Evolutionary conservation across 2,329 filamentous ascomycete species (phyloP).

Genomic region (Sarocladium kiliense): DNA sequence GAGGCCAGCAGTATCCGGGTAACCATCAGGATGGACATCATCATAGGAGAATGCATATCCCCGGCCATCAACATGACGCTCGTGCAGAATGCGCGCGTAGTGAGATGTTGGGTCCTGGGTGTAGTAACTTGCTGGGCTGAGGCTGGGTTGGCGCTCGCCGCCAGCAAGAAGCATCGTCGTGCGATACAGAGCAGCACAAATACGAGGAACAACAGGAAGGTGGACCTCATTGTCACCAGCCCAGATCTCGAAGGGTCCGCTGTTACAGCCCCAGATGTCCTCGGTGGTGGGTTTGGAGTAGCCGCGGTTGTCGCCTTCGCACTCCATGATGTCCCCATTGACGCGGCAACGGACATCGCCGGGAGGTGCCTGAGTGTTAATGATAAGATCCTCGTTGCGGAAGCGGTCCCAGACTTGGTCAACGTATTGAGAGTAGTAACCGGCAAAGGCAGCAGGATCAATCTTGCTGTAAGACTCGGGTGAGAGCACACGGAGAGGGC

Average conservation of each 20-base stretch:
- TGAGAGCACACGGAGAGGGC: conserved; percentile 37
- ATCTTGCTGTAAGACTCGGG: conserved; percentile 35
- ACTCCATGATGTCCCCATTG: conserved; percentile 28
- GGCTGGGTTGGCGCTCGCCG: conserved; percentile 40
- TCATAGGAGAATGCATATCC: conserved; percentile 67
- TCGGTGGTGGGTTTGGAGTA: conserved; percentile 36
- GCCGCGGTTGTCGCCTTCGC: conserved; percentile 34
- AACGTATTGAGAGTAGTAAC: conserved; percentile 41
- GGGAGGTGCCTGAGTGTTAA: conserved; percentile 35
- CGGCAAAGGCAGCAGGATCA: conserved; percentile 27
- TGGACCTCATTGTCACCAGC: conserved; percentile 33
- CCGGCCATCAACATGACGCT: conserved; percentile 50
- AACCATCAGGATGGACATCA: conserved; percentile 56
- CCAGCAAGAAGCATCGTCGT: conserved; percentile 39
- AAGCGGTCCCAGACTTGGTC: conserved; percentile 42
- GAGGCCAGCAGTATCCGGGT: conserved; percentile 42
- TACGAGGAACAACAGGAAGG: conserved; percentile 37
- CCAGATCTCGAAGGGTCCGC: conserved; percentile 37
- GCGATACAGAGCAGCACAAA: conserved; percentile 48
- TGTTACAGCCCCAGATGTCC: conserved; percentile 49
- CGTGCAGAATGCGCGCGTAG: conserved; percentile 57
- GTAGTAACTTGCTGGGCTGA: conserved; percentile 38
- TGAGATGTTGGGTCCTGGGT: conserved; percentile 41
- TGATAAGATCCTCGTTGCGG: conserved; percentile 27
- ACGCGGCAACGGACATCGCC: conserved; percentile 37